Evolutionary conservation across 2,329 filamentous ascomycete genomes (phyloP), one percentile per base, ranked within the genome.

Genomic region (Periglandula ipomoeae): DNA sequence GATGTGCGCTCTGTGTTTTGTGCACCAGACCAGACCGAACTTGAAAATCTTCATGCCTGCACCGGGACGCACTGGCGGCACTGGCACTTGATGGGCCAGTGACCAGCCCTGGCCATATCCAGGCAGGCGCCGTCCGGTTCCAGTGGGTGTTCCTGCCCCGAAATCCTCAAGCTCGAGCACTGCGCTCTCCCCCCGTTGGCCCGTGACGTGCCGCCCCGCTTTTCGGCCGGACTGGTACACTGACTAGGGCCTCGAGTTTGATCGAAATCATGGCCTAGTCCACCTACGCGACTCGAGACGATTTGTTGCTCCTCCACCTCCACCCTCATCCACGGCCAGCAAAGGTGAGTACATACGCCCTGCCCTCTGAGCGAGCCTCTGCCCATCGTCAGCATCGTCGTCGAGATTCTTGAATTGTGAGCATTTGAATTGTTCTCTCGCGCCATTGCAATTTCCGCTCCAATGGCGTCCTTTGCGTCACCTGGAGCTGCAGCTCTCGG

Each of bases 241-340:
- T 39, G 37, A 20, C 34, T 19, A 46, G 48, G 32, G 49, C 51
- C 54, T 52, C 43, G 41, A 46, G 34, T 45, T 47, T 24, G 37
- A 51, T 55, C 49, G 58, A 59, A 59, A 59, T 54, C 55, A 50
- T 53, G 48, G 48, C 43, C 42, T 51, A 53, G 47, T 57, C 56
- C 57, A 45, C 55, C 53, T 52, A 41, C 57, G 56, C 57, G 54
- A 49, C 53, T 50, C 38, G 46, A 45, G 35, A 34, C 47, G 44
- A 37, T 37, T 49, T 49, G 48, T 48, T 41, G 41, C 52, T 55
- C 52, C 46, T 53, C 48, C 54, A 53, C 48, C 51, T 50, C 47
- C 48, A 49, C 51, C 41, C 41, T 49, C 42, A 23, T 43, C 46
- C 46, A 49, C 50, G 41, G 40, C 51, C 44, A 46, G 39, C 44